Base-by-base conservation (phyloP, 768 basidiomycete genomes). In the Collybiopsis confluens region DNA sequence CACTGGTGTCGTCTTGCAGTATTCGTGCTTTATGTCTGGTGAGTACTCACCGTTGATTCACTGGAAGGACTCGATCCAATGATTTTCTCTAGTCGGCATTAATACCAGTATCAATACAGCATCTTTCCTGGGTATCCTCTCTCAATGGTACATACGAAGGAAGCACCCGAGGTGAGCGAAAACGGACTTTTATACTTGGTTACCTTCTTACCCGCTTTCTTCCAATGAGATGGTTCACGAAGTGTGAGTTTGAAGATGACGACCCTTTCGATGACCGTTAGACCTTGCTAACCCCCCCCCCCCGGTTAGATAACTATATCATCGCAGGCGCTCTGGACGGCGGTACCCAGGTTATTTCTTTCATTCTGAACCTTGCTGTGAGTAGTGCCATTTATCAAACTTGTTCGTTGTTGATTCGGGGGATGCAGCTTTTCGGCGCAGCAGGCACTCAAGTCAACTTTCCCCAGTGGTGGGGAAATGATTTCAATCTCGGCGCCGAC, bases 311-410 rank as follows among this genome's bases (percentile, higher is more conserved):
- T 38, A 71, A 68, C 65, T 74, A 74, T 62, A 69, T 74, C 59
- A 61, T 72, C 45, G 66, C 73, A 13, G 70, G 70, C 24, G 71
- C 68, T 20, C 60, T 74, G 36, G 73, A 74, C 56, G 69, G 69
- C 35, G 73, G 73, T 49, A 74, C 71, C 8, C 68, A 68, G 57
- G 68, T 69, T 50, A 66, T 69, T 57, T 62, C 62, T 37, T 69
- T 69, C 60, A 64, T 69, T 45, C 65, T 69, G 54, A 69, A 69
- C 54, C 43, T 59, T 52, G 58, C 58, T 38, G 58, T 58, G 40
- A 55, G 54, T 50, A 46, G 33, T 38, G 37, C 45, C 33, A 37
- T 54, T 49, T 27, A 46, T 49, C 30, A 37, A 30, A 46, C 38
- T 42, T 35, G 28, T 16, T 3, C 47, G 15, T 36, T 9, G 13